Evolutionary conservation across 345 rosid genomes (phyloP).

Genomic region (Camelina sativa): DNA sequence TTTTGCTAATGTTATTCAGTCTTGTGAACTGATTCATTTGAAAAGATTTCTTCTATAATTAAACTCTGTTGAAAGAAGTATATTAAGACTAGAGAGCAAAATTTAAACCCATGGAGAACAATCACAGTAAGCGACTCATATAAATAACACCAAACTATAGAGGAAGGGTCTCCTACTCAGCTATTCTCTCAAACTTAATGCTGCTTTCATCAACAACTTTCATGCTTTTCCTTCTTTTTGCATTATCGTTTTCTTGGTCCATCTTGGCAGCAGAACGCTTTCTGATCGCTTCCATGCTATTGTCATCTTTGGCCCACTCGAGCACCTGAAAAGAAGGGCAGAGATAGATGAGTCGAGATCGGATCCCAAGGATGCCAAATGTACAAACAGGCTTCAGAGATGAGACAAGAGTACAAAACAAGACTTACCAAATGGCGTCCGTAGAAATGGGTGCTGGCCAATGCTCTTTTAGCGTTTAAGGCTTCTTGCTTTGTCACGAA

Average conservation of each 20-base stretch:
- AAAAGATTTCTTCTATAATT: not conserved
- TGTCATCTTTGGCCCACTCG: constrained; percentile 93
- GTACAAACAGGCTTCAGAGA: constrained; percentile 7
- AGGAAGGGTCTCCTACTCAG: constrained; percentile 32
- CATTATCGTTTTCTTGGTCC: constrained; percentile 51
- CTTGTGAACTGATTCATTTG: not conserved
- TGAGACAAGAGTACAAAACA: not conserved
- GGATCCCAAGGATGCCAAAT: not conserved
- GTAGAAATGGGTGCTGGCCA: constrained; percentile 78
- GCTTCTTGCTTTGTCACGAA: constrained; percentile 91
- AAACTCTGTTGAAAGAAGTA: not conserved
- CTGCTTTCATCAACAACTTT: constrained; percentile 59
- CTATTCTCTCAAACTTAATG: constrained; percentile 56
- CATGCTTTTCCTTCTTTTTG: constrained; percentile 70
- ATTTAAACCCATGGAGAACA: constrained; percentile 36
- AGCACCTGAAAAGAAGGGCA: constrained; percentile 53
- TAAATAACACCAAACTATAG: constrained; percentile 16
- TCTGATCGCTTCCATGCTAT: constrained; percentile 75
- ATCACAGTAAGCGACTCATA: not conserved
- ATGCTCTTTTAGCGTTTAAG: constrained; percentile 68
- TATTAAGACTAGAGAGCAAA: constrained; percentile 27
- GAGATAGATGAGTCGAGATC: not conserved
- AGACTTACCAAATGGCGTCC: constrained; percentile 86
- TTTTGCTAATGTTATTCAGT: no score
- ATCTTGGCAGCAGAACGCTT: constrained; percentile 79